These are phyloP conservation scores for Xylaria scruposa DNA, from an alignment of 495 filamentous ascomycete species.

Conservation along the genomic window DNA sequence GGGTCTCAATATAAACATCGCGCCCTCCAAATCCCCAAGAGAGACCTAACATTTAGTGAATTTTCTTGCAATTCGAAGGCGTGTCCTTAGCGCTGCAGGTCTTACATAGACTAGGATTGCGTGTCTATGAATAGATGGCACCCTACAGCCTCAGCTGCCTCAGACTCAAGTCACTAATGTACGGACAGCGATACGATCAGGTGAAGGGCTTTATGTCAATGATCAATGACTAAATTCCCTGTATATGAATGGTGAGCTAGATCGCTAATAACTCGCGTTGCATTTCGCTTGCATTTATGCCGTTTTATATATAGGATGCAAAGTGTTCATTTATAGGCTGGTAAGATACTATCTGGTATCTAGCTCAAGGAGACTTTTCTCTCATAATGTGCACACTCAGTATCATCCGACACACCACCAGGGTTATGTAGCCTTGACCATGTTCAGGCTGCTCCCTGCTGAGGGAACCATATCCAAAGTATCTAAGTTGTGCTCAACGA, in stretches of 20 bases:
- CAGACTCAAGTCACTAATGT: neutral
- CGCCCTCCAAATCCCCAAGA: neutral
- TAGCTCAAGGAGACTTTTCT: neutral
- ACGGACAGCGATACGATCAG: conserved; percentile 13
- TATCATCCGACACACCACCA: neutral
- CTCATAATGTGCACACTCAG: neutral
- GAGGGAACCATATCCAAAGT: neutral
- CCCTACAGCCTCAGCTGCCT: neutral
- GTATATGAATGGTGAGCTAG: neutral
- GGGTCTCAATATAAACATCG: too few relatives aligned
- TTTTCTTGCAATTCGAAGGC: neutral
- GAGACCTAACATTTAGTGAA: too few relatives aligned
- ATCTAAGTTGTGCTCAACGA: neutral
- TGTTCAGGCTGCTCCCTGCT: neutral
- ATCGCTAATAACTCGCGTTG: neutral
- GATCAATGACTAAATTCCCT: neutral
- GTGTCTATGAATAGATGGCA: conserved; percentile 2
- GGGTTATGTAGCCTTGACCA: neutral
- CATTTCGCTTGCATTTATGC: neutral
- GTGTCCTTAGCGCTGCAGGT: neutral
- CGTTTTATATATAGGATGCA: neutral
- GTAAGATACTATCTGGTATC: neutral
- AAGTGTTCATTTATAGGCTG: neutral
- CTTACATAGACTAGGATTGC: neutral
- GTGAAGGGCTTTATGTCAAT: neutral